Evolutionary conservation across 148 eudicot species (phyloP).

Genomic region (Simmondsia chinensis): DNA sequence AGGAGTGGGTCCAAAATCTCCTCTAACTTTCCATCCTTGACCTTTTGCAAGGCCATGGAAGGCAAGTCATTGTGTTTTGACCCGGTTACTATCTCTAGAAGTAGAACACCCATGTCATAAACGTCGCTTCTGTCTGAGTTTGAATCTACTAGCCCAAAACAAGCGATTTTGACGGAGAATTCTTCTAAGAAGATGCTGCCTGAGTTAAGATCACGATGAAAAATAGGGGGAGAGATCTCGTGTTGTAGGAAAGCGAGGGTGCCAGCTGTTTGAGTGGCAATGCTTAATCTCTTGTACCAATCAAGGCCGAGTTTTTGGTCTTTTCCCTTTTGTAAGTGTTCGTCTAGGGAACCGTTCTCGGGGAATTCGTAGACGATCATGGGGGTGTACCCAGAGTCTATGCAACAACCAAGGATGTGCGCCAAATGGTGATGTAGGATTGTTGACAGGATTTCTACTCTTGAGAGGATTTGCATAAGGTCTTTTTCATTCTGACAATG

Average conservation of each 20-base stretch:
- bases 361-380: constrained; percentile 66
- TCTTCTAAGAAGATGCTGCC: constrained; percentile 53
- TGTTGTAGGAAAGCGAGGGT: constrained; percentile 56
- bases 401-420: constrained; percentile 62
- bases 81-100: constrained; percentile 66
- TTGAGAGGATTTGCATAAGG: constrained; percentile 35
- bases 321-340: constrained; percentile 24
- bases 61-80: constrained; percentile 19
- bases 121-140: constrained; percentile 42
- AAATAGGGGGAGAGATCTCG: constrained; percentile 59
- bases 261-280: constrained; percentile 56
- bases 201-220: constrained; percentile 49
- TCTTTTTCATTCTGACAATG: constrained; percentile 46
- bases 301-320: constrained; percentile 31
- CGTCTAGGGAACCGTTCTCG: constrained; percentile 48
- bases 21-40: constrained; percentile 60
- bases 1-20: constrained; percentile 70
- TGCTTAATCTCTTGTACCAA: constrained; percentile 57
- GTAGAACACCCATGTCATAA: constrained; percentile 56
- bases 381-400: constrained; percentile 45
- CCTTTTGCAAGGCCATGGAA: constrained; percentile 44
- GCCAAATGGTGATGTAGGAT: constrained; percentile 56
- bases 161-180: constrained; percentile 37
- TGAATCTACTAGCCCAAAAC: constrained; percentile 32
- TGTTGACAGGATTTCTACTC: constrained; percentile 43